phyloP scores from a whole-genome alignment of 257 asterid genomes.

The Fraxinus cuspidata region DNA sequence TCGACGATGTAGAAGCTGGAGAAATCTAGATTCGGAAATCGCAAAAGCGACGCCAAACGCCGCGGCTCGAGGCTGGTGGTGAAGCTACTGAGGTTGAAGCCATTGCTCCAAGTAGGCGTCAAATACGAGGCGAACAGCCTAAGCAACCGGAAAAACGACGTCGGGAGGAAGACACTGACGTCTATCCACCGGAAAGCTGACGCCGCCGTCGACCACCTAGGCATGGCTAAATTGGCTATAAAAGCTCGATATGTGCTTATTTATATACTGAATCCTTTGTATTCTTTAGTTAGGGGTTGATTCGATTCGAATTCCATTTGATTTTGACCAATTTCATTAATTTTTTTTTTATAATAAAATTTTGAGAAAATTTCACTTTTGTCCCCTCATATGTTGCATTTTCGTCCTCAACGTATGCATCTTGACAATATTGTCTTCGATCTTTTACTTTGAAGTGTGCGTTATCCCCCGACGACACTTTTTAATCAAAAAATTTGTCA shows the following conservation, averaged over 20 bases:
- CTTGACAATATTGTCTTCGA: not conserved
- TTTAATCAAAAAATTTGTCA: too few relatives aligned
- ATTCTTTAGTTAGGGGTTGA: not conserved
- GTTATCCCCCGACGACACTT: too few relatives aligned
- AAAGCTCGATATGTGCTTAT: not conserved
- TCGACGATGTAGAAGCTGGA: slow-evolving; percentile 28
- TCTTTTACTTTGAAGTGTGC: not conserved
- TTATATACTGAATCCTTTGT: too few relatives aligned
- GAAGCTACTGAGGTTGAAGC: slow-evolving; percentile 25
- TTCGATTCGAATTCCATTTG: not conserved
- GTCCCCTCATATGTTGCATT: not conserved
- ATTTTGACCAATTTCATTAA: not conserved
- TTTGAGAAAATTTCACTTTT: not conserved
- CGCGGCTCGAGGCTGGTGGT: slow-evolving; percentile 27
- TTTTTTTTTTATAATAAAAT: too few relatives aligned
- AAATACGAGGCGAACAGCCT: slow-evolving; percentile 44
- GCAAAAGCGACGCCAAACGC: slow-evolving; percentile 40
- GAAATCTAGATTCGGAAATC: slow-evolving; percentile 36
- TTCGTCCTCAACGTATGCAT: not conserved
- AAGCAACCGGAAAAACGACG: slow-evolving; percentile 54
- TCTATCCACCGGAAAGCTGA: slow-evolving; percentile 42
- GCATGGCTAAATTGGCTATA: slow-evolving; percentile 15
- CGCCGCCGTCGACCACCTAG: slow-evolving; percentile 34
- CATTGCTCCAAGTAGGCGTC: slow-evolving; percentile 41
- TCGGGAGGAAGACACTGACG: slow-evolving; percentile 38